Evolutionary conservation across 306 rosid genomes (phyloP), one percentile per base, ranked within the genome.

Genomic region (Vigna trinervia): DNA sequence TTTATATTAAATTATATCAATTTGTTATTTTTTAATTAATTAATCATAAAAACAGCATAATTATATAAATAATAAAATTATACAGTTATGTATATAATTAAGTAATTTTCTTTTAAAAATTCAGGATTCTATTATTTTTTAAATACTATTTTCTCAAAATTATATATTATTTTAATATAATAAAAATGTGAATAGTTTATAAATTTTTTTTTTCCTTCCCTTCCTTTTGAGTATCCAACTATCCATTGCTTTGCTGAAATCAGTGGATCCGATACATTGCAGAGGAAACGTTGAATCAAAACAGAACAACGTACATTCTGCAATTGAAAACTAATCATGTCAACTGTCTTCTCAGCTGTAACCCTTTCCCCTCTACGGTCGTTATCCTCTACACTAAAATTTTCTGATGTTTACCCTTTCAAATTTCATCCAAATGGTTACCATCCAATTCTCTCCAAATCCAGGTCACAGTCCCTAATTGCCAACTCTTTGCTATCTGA

Each of bases 401-500:
- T 54, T 54, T 9, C 28, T 20, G 13, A 20, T 4, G 22, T 36
- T 28, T 28, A 26, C 65, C 41, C 66, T 30, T 1, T 17, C 0
- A 84, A 58, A 9, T 68, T 74, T 78, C 59, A 34, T 60, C 83
- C 39, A 77, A 69, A 8, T 69, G 89, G 92, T 79, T 81, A 34
- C 73, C 83, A 23, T 32, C 39, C 34, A 13, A 34, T 71, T 80
- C 78, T 22, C 84, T 62, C 82, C 66, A 81, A 83, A 65, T 79
- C 75, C 36, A 11, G 57, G 38, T 83, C 73, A 64, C 50, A 32
- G 17, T 57, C 48, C 69, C 81, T 85, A 64, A 5, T 20, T 13
- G 73, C 79, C 0, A 89, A 73, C 67, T 88, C 96, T 14, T 76
- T 88, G 60, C 46, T 90, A 1, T 90, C 97, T 28, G 91, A 86